Conservation (phyloP, 768 basidiomycete species). For the Collybia sp. region DNA sequence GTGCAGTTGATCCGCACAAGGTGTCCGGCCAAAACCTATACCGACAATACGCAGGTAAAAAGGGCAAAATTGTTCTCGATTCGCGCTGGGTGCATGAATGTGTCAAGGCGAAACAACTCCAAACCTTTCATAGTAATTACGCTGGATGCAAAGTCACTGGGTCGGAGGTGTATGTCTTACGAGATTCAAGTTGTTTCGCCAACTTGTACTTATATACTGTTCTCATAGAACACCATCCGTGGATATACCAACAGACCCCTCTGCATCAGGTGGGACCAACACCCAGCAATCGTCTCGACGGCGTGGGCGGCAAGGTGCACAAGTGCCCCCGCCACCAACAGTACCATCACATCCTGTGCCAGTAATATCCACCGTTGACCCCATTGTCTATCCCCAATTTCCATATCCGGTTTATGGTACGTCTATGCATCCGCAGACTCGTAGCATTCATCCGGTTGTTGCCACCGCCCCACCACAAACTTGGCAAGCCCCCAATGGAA, state of each 20-base stretch:
- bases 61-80: conserved; percentile 72
- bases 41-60: conserved; percentile 75
- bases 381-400: conserved; percentile 28
- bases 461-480: conserved; percentile 51
- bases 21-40: conserved; percentile 78
- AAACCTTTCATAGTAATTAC: conserved; percentile 75
- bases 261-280: conserved; percentile 5
- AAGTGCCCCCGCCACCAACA: conserved; percentile 9
- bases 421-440: conserved; percentile 28
- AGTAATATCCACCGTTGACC: conserved; percentile 21
- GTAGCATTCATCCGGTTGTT: conserved; percentile 33
- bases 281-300: conserved; percentile 8
- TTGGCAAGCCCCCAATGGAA: conserved; percentile 59
- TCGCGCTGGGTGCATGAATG: conserved; percentile 78
- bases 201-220: not conserved
- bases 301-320: conserved; percentile 3
- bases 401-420: conserved; percentile 33
- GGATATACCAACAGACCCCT: conserved; percentile 9
- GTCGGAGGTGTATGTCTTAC: conserved; percentile 54
- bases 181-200: not conserved
- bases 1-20: conserved; percentile 71
- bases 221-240: conserved; percentile 9
- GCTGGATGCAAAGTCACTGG: conserved; percentile 80
- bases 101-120: conserved; percentile 60
- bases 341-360: conserved; percentile 16